Conservation (phyloP, 371 early-diverging fungal species). For the Dentiscutata heterogama region DNA sequence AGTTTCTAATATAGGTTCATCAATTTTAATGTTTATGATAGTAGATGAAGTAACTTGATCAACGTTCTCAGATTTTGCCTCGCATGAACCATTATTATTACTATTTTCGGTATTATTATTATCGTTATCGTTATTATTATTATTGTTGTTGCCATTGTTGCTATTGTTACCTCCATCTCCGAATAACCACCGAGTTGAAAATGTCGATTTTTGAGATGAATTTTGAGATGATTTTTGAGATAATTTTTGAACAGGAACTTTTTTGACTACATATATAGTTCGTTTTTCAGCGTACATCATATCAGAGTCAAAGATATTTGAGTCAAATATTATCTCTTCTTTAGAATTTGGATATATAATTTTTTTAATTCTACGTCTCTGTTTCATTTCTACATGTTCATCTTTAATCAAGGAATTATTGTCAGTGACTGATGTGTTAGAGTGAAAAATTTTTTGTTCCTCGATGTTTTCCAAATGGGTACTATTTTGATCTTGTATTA, state of each 20-base stretch:
- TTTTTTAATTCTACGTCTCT: not conserved
- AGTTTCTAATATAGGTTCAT: no score
- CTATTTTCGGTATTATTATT: not conserved
- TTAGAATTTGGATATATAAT: not conserved
- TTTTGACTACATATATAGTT: no score
- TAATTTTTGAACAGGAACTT: not conserved
- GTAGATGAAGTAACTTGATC: not conserved
- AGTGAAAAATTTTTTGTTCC: slow-evolving; percentile 1
- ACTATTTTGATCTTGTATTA: slow-evolving; percentile 3
- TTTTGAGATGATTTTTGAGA: no score
- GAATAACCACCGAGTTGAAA: slow-evolving; percentile 25
- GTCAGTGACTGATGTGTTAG: not conserved
- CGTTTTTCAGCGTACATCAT: no score
- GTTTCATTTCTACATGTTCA: not conserved
- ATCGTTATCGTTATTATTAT: not conserved
- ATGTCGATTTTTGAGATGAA: not conserved
- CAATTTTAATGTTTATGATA: not conserved
- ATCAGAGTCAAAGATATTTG: not conserved
- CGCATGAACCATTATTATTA: not conserved
- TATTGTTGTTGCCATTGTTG: not conserved
- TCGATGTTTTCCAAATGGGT: not conserved
- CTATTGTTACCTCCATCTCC: not conserved
- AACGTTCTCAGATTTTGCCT: not conserved
- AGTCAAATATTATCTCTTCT: not conserved
- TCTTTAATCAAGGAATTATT: not conserved